Evolutionary conservation across 169 alveolate species (phyloP).

Genomic region (Plasmodium reichenowi): DNA sequence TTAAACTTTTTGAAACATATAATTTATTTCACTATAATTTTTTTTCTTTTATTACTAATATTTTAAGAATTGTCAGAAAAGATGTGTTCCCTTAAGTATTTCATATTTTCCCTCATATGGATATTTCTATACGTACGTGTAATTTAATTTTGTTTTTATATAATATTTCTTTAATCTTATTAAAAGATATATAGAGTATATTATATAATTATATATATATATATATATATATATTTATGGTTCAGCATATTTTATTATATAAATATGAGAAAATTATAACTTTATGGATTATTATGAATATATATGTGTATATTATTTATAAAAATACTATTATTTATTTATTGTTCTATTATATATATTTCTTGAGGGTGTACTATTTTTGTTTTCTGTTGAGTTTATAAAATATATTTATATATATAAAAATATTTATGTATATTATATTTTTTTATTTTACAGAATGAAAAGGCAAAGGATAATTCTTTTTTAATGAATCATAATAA

Average conservation of each 20-base stretch:
- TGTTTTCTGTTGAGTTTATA: too few relatives aligned
- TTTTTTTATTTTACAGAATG: constrained; percentile 20
- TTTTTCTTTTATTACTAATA: neutral
- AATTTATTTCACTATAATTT: neutral
- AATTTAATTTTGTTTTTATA: neutral
- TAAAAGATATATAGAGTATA: neutral
- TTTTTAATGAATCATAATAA: constrained; percentile 8
- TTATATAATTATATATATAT: constrained; percentile 22
- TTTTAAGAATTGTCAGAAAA: neutral
- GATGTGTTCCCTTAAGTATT: constrained; percentile 47
- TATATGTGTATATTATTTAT: too few relatives aligned
- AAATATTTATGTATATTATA: neutral
- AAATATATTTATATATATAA: too few relatives aligned
- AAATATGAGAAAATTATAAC: neutral
- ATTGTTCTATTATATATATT: too few relatives aligned
- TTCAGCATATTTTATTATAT: neutral
- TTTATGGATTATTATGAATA: neutral
- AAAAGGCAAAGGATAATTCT: constrained; percentile 22
- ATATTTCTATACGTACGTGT: constrained; percentile 43
- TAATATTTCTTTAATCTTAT: too few relatives aligned
- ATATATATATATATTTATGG: constrained; percentile 20
- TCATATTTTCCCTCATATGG: constrained; percentile 36
- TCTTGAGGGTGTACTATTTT: too few relatives aligned
- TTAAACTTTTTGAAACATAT: too few relatives aligned
- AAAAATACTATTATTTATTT: too few relatives aligned